Conservation (phyloP, 2,329 filamentous ascomycete genomes). For the Microcyclospora tardicrescens region DNA sequence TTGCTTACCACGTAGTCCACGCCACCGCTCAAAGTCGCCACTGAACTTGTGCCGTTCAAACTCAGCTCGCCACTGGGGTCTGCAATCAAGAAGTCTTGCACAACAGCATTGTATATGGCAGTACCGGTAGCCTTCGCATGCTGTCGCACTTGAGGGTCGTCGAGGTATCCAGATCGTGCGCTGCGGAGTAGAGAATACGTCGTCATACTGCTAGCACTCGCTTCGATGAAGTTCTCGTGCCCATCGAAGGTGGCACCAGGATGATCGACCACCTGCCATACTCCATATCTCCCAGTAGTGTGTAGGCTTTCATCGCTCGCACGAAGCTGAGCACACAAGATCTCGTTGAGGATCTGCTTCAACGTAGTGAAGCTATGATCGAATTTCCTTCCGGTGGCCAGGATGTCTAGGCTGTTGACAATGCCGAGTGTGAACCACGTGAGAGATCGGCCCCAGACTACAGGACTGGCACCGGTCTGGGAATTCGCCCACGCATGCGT, state of each 20-base stretch:
- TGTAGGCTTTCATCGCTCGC: no score
- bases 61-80: constrained; percentile 33
- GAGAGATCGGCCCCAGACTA: constrained; percentile 42
- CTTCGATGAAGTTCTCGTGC: no score
- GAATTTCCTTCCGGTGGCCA: constrained; percentile 15
- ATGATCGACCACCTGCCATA: no score
- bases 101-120: constrained; percentile 36
- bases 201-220: no score
- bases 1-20: constrained; percentile 38
- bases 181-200: no score
- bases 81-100: constrained; percentile 32
- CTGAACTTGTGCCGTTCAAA: constrained; percentile 33
- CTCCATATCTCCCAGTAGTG: no score
- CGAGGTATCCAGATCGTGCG: constrained; percentile 26
- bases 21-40: constrained; percentile 38
- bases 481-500: constrained; percentile 40
- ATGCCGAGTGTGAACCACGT: constrained; percentile 44
- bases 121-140: constrained; percentile 27
- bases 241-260: no score
- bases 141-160: constrained; percentile 15
- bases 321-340: constrained; percentile 38
- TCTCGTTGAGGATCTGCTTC: constrained; percentile 24
- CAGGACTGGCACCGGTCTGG: constrained; percentile 37
- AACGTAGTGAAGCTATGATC: constrained; percentile 22
- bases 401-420: constrained; percentile 35